Percentiles rank a stretch among this genome's conserved stretches.
Conservation (phyloP, 208 protist genomes). For the Trypanosoma cruzi region DNA sequence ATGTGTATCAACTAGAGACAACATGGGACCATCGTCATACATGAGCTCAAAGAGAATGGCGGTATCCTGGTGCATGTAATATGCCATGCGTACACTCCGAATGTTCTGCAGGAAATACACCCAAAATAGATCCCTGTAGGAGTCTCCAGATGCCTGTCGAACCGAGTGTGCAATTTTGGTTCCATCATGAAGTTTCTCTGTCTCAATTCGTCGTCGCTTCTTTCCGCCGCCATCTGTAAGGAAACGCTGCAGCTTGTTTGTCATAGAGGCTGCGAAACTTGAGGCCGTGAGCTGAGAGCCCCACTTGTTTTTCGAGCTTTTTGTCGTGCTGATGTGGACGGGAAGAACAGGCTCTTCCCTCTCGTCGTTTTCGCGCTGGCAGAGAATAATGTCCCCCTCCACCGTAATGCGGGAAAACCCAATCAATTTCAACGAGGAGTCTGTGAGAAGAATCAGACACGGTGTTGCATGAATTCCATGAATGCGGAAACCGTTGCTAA, state of each 20-base stretch:
- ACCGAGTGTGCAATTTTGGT: conserved; percentile 82
- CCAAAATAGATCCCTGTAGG: conserved; percentile 79
- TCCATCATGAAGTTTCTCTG: conserved; percentile 60
- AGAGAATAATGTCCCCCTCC: conserved; percentile 85
- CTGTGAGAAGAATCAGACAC: conserved; percentile 83
- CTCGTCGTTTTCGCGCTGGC: conserved; percentile 37
- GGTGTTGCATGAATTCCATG: conserved; percentile 84
- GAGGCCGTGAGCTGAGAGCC: conserved; percentile 31
- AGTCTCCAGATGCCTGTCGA: conserved; percentile 68
- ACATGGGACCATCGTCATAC: conserved; percentile 73
- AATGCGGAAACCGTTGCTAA: conserved; percentile 90
- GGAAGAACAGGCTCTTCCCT: conserved; percentile 4
- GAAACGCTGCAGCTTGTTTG: conserved; percentile 71
- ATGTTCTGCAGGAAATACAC: conserved; percentile 58
- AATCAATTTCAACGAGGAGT: conserved; percentile 64
- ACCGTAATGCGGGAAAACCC: conserved; percentile 75
- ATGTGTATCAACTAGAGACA: conserved; percentile 81
- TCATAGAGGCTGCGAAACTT: conserved; percentile 53
- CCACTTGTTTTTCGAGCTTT: not conserved
- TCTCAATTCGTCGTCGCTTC: conserved; percentile 13
- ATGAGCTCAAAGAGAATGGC: conserved; percentile 70
- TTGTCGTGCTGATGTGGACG: not conserved
- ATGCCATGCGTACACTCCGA: conserved; percentile 54
- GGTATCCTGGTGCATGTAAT: conserved; percentile 90
- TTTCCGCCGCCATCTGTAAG: conserved; percentile 39